Evolutionary conservation across 2,329 filamentous ascomycete species (phyloP), one percentile per base, ranked within the genome.

Genomic region (Colletotrichum sp.): DNA sequence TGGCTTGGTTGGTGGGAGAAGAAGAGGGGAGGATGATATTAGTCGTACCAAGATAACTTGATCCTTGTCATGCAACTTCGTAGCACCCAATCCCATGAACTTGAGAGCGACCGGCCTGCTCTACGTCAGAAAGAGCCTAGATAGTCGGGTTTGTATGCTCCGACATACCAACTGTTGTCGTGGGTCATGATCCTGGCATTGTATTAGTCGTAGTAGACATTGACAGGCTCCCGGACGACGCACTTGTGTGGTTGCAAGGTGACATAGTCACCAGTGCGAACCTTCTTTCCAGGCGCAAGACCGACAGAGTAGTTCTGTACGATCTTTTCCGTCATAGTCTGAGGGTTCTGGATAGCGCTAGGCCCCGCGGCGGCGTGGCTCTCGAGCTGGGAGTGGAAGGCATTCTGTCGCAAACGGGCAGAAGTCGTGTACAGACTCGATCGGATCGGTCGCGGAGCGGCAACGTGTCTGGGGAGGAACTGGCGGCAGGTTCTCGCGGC

Each of bases 311-410:
- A 93, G 18, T 90, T 86, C 83, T 98, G 96, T 0, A 98, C 93
- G 75, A 98, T 98, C 88, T 98, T 98, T 84, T 98, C 96, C 4
- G 95, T 97, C 67, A 98, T 85, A 4, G 95, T 98, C 85, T 98
- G 96, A 0, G 94, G 91, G 3, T 68, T 79, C 77, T 43, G 77
- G 58, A 61, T 26, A 5, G 65, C 36, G 2, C 81, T 71, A n/a
- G 83, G 80, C 79, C 87, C 85, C 6, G 91, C 87, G 6, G 85
- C 81, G 36, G 80, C 75, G 4, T 90, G 84, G 77, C 90, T 90
- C 75, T 93, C 89, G 72, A 91, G 87, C 82, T 94, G 91, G 3
- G 92, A 90, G 74, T 92, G 91, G 80, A 94, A 94, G 74, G 89
- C 90, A 82, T 92, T 87, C 78, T 88, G 88, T 70, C 82, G 82